Base-by-base conservation (phyloP, 495 filamentous ascomycete species). In the Trichoderma asperelloides region DNA sequence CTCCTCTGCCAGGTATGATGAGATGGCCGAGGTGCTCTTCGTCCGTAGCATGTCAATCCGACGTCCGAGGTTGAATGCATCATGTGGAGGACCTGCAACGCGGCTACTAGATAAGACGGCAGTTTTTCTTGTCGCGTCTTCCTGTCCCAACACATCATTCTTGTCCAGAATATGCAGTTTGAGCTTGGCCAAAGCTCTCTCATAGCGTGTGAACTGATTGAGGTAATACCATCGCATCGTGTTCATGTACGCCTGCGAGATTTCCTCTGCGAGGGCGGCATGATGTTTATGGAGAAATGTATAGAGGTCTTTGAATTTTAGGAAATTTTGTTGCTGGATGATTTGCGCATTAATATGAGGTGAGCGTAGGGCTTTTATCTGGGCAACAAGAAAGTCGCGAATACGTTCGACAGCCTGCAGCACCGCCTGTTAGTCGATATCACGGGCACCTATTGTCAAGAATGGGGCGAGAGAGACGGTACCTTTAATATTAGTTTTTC, bases 181-280 rank as follows among this genome's bases (percentile, higher is more conserved):
- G 69, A 98, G 82, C 73, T 92, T 96, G 66, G 89, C 87, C 0
- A 98, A 85, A 0, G 93, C 85, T 67, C 88, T 86, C 64, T 89
- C 84, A 74, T 98, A 98, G 21, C 94, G 90, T 4, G 86, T 88
- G 74, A 98, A 98, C 75, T 97, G 88, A 68, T 89, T 94, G 47
- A 87, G 78, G 72, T 98, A 98, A 71, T 98, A 98, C 95, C 95
- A 98, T 57, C 93, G 86, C 94, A 98, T 97, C 9, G 95, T 98
- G 78, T 97, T 96, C 77, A 96, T 88, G 70, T 98, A 98, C 8
- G 95, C 95, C 78, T 94, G 91, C 23, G 86, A 86, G 70, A 98
- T 96, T 73, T 97, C 90, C 43, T 91, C 88, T 2, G 91, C 90
- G 7, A 98, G 84, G 30, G 85, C 79, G 1, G 88, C 79, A 70